phyloP scores from a whole-genome alignment of 2,329 filamentous ascomycete genomes.

The Cryphonectria nitschkei region DNA sequence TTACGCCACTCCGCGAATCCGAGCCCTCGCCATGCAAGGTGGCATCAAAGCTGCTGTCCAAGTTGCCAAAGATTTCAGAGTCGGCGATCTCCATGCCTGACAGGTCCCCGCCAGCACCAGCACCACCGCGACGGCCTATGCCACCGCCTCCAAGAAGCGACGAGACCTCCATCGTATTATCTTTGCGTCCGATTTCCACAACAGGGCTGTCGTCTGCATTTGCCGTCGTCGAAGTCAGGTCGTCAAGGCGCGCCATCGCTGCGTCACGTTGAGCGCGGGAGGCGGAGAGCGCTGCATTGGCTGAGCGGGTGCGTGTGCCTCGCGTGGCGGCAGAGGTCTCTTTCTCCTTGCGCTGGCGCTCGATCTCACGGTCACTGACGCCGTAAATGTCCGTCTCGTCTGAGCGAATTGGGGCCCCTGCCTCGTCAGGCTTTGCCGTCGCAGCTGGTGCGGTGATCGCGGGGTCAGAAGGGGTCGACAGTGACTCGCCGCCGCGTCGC shows the following conservation, averaged over 20 bases:
- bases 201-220: conserved; percentile 21
- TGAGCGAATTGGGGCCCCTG: conserved; percentile 26
- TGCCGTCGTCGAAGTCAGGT: conserved; percentile 36
- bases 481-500: conserved; percentile 27
- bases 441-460: conserved; percentile 13
- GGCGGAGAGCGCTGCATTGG: conserved; percentile 33
- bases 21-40: conserved; percentile 30
- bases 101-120: conserved; percentile 38
- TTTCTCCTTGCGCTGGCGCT: conserved; percentile 26
- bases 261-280: conserved; percentile 40
- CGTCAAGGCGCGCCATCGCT: conserved; percentile 43
- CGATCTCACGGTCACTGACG: conserved; percentile 41
- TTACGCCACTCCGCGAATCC: conserved; percentile 25
- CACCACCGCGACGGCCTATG: conserved; percentile 13
- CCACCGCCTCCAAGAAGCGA: conserved; percentile 30
- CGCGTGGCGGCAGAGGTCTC: conserved; percentile 27
- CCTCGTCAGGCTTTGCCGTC: background rate
- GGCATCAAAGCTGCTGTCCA: conserved; percentile 42
- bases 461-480: conserved; percentile 29
- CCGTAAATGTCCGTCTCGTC: conserved; percentile 37
- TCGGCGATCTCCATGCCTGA: conserved; percentile 54
- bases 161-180: conserved; percentile 36
- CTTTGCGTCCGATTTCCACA: conserved; percentile 44
- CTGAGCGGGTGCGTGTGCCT: conserved; percentile 17
- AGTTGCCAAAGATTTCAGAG: conserved; percentile 50